Evolutionary conservation across 306 rosid species (phyloP), one percentile per base, ranked within the genome.

Genomic region (Mimosa bimucronata): DNA sequence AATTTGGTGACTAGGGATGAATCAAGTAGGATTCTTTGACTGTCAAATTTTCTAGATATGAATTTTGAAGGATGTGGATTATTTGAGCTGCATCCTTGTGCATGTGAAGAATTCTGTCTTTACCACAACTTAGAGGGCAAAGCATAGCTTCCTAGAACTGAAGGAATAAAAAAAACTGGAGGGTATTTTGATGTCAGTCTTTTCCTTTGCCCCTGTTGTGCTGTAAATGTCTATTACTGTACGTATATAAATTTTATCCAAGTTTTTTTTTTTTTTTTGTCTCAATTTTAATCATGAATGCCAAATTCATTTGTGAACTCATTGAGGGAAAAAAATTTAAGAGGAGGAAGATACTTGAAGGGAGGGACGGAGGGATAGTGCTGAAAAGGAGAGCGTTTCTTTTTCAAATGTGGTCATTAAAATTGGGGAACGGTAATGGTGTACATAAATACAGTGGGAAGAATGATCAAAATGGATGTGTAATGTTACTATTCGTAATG

Each of bases 11-110:
- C 81, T 77, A 71, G 78, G 81, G 67, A 18, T 62, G 61, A 45
- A 45, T 41, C 74, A 62, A 79, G 37, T 78, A 78, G 77, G 44
- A 67, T 79, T 68, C 58, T 77, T 68, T 65, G 75, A 61, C 52
- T 45, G 81, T 76, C 8, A 75, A 68, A 79, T 76, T 65, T 62
- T 34, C 37, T 46, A 66, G 78, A 31, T 58, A 71, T 71, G 76
- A 77, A 55, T 77, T 71, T 77, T 60, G 53, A 30, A 77, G 87
- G 83, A 78, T 85, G 84, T 80, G 79, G 78, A 80, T 82, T 84
- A 75, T 80, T 82, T 82, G 66, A 82, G 87, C 80, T 38, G 75
- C 91, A 77, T 83, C 87, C 84, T 77, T 80, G 74, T 78, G 84
- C 87, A 44, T 79, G 71, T 80, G 79, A 70, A 10, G 78, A 60